These are phyloP conservation scores for Penium margaritaceum DNA, from an alignment of 139 green algal species.

Conservation along the genomic window DNA sequence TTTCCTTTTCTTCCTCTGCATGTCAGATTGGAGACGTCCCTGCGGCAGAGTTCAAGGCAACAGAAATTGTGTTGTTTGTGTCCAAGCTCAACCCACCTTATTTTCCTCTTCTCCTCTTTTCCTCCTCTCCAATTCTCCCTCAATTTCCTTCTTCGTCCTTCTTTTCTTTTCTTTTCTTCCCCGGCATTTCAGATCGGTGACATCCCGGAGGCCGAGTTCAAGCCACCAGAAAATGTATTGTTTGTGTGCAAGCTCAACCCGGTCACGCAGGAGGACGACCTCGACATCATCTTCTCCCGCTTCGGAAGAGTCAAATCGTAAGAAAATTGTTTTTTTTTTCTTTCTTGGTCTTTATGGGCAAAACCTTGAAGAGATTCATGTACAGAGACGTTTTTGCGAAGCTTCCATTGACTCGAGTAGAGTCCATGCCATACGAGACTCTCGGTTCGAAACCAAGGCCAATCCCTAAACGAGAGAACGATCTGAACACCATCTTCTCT, in stretches of 20 bases:
- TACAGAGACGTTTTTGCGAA: too few species aligned
- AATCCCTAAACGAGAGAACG: too few species aligned
- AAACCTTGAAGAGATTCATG: neutral
- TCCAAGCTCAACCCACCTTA: too few species aligned
- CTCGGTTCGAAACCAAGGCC: too few species aligned
- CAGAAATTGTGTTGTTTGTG: conserved; percentile 10
- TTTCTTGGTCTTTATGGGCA: neutral
- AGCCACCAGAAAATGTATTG: conserved; percentile 84
- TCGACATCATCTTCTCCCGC: conserved; percentile 96
- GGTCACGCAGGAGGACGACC: conserved; percentile 83
- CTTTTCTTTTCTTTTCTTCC: neutral
- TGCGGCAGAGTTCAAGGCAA: conserved; percentile 76
- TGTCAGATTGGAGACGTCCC: too few species aligned
- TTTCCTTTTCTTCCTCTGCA: too few species aligned
- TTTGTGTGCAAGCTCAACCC: conserved; percentile 99
- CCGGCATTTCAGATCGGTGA: conserved; percentile 40
- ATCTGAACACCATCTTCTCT: too few species aligned
- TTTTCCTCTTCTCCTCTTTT: neutral
- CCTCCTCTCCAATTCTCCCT: neutral
- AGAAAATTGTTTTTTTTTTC: conserved; percentile 25
- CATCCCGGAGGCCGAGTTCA: conserved; percentile 80
- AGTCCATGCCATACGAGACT: too few species aligned
- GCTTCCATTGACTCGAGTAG: too few species aligned
- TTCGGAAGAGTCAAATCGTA: conserved; percentile 77
- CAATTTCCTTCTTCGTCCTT: neutral